Percentiles rank a stretch among this genome's conserved stretches.
Evolutionary conservation across 176 grass and related monocot genomes (phyloP).

Genomic region (Carex parvula): DNA sequence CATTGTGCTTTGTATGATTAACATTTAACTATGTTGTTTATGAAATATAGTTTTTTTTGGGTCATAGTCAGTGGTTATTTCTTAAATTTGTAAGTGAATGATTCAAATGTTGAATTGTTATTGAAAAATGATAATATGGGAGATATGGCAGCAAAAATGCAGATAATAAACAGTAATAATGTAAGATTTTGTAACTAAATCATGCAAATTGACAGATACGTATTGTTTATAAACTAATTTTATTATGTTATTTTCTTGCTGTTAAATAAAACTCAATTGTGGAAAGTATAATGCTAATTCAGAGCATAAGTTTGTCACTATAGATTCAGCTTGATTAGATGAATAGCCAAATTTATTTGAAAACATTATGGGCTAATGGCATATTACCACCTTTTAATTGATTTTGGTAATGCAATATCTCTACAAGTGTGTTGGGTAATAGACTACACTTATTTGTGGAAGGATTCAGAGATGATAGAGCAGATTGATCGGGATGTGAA

Average conservation of each 20-base stretch:
- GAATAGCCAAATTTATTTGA: background rate
- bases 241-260: background rate
- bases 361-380: background rate
- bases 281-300: background rate
- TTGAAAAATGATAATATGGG: background rate
- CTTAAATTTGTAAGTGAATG: background rate
- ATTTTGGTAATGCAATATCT: constrained; percentile 15
- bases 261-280: background rate
- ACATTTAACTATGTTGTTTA: background rate
- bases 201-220: background rate
- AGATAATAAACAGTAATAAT: background rate
- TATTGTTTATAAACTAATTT: background rate
- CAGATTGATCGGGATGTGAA: constrained; percentile 97
- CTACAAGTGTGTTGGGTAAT: background rate
- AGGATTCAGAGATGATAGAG: constrained; percentile 73
- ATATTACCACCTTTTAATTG: background rate
- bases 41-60: background rate
- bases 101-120: background rate
- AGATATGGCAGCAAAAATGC: background rate
- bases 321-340: background rate
- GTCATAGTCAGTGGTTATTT: background rate
- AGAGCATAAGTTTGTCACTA: background rate
- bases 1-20: background rate
- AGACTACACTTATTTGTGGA: constrained; percentile 10
- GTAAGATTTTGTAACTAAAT: background rate